A percentile compares a stretch with the other conserved stretches of the same genome.
phyloP scores from a whole-genome alignment of 441 rosid genomes.

The Codiaeum variegatum region DNA sequence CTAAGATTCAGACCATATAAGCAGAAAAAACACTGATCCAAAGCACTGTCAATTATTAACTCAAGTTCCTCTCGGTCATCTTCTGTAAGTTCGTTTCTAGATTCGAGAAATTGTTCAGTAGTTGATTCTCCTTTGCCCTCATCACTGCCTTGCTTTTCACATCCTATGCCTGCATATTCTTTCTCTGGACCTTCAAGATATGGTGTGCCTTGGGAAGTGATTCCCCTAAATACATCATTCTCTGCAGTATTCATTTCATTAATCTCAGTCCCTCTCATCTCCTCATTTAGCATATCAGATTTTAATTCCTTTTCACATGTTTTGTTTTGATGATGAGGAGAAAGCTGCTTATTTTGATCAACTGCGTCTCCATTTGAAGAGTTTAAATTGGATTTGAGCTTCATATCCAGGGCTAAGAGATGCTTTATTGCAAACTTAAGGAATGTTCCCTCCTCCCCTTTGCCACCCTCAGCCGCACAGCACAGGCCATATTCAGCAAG shows the following conservation, averaged over 20 bases:
- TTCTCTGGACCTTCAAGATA: slow-evolving; percentile 26
- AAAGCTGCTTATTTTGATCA: slow-evolving; percentile 33
- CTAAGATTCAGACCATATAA: slow-evolving; percentile 95
- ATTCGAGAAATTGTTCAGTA: slow-evolving; percentile 33
- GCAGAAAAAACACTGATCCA: slow-evolving; percentile 98
- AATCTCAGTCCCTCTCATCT: slow-evolving; percentile 40
- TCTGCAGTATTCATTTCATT: slow-evolving; percentile 27
- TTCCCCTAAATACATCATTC: slow-evolving; percentile 42
- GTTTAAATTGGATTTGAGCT: slow-evolving; percentile 65
- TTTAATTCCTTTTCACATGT: slow-evolving; percentile 36
- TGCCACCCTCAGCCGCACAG: slow-evolving; percentile 74
- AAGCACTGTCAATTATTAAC: slow-evolving; percentile 72
- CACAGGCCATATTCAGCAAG: slow-evolving; percentile 96
- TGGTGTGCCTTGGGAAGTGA: slow-evolving; percentile 24
- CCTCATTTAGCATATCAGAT: slow-evolving; percentile 37
- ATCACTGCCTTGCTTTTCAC: slow-evolving; percentile 25
- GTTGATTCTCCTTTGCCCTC: slow-evolving; percentile 35
- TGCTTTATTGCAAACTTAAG: slow-evolving; percentile 94
- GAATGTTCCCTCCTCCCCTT: slow-evolving; percentile 89
- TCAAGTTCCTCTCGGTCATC: slow-evolving; percentile 93
- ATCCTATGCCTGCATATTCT: slow-evolving; percentile 25
- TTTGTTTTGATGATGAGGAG: slow-evolving; percentile 28
- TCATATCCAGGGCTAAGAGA: slow-evolving; percentile 89
- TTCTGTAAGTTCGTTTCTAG: slow-evolving; percentile 51
- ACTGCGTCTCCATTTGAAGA: slow-evolving; percentile 45